Conservation (phyloP, 1,139 yeast genomes). For the Torulaspora globosa region DNA sequence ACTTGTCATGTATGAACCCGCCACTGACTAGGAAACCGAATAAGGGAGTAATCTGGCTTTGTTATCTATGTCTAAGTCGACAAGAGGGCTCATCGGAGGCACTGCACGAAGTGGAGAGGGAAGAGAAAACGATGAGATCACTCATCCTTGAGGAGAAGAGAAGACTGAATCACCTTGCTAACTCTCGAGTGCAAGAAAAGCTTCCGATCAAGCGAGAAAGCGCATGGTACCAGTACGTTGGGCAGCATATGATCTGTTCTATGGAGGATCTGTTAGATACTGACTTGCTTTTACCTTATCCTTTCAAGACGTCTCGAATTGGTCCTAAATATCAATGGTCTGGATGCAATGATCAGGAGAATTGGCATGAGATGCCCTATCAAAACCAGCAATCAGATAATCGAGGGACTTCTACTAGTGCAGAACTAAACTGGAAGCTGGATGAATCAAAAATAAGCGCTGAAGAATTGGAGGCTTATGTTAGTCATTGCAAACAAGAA, state of each 20-base stretch:
- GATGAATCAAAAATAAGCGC: slow-evolving; percentile 38
- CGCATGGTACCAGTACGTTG: slow-evolving; percentile 34
- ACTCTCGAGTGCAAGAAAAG: slow-evolving; percentile 7
- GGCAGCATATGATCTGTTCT: slow-evolving; percentile 25
- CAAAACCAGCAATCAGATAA: slow-evolving; percentile 37
- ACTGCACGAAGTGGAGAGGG: slow-evolving; percentile 14
- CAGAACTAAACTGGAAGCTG: slow-evolving; percentile 64
- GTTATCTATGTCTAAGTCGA: slow-evolving; percentile 66
- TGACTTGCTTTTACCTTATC: slow-evolving; percentile 27
- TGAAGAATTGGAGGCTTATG: slow-evolving; percentile 48
- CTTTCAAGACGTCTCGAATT: slow-evolving; percentile 30
- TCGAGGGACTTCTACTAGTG: slow-evolving; percentile 75
- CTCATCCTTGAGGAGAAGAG: slow-evolving; percentile 8
- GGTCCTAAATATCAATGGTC: slow-evolving; percentile 34
- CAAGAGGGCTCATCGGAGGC: slow-evolving; percentile 25
- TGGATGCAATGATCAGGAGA: slow-evolving; percentile 18
- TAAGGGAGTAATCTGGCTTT: slow-evolving; percentile 91
- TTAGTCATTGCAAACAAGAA: slow-evolving; percentile 49
- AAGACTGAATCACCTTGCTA: slow-evolving; percentile 11
- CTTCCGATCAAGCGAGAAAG: slow-evolving; percentile 19
- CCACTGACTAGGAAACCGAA: slow-evolving; percentile 77
- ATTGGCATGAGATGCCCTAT: slow-evolving; percentile 20
- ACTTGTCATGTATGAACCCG: slow-evolving; percentile 82
- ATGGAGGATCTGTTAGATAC: slow-evolving; percentile 24
- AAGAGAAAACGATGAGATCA: slow-evolving; percentile 8